Conservation (phyloP, 768 basidiomycete genomes). For the Pilatotrama ljubarskyi region DNA sequence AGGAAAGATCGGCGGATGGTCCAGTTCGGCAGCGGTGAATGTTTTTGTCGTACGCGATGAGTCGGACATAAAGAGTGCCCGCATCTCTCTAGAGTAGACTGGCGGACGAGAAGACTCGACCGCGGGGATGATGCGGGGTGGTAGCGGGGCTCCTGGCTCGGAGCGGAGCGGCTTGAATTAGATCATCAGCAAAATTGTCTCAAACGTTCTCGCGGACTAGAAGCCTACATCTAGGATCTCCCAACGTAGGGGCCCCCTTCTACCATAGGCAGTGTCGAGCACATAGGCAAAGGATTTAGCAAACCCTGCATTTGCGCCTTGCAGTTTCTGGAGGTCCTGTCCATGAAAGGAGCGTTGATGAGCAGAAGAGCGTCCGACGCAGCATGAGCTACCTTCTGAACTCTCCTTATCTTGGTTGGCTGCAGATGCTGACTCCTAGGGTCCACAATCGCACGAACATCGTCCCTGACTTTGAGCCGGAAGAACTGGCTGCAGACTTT, state of each 20-base stretch:
- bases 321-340: slow-evolving; percentile 56
- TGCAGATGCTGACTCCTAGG: slow-evolving; percentile 36
- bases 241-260: slow-evolving; percentile 68
- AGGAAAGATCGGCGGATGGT: slow-evolving; percentile 56
- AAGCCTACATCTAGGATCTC: slow-evolving; percentile 64
- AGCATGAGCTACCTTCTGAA: slow-evolving; percentile 47
- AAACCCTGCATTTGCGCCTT: slow-evolving; percentile 53
- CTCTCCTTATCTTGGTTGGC: slow-evolving; percentile 45
- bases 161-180: slow-evolving; percentile 53
- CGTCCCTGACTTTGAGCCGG: slow-evolving; percentile 57
- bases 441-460: slow-evolving; percentile 49
- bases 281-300: slow-evolving; percentile 53
- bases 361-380: background rate
- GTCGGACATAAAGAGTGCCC: slow-evolving; percentile 57
- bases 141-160: slow-evolving; percentile 42
- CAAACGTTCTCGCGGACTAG: background rate
- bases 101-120: slow-evolving; percentile 63
- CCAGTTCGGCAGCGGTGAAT: slow-evolving; percentile 42
- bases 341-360: background rate
- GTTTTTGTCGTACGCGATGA: slow-evolving; percentile 48
- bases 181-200: slow-evolving; percentile 5
- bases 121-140: slow-evolving; percentile 50
- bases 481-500: slow-evolving; percentile 56
- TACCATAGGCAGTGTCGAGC: slow-evolving; percentile 72
- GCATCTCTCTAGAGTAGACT: slow-evolving; percentile 60